phyloP scores from a whole-genome alignment of 495 filamentous ascomycete genomes.

The Trichoderma erinaceum region DNA sequence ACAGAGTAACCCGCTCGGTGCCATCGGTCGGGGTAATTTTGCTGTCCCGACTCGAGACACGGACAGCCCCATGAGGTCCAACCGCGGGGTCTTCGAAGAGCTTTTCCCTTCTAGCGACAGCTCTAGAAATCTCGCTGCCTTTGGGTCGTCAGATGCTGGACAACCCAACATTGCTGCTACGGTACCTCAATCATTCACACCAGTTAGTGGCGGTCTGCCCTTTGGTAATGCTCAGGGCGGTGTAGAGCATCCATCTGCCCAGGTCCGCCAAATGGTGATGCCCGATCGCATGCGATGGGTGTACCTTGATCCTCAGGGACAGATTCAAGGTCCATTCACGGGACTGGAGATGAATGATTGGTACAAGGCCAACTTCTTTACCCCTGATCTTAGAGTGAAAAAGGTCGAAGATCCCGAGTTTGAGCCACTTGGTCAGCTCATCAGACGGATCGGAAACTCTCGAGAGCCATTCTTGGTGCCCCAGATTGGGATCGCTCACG shows the following conservation, averaged over 20 bases:
- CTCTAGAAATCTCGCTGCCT: constrained; percentile 26
- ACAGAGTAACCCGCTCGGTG: constrained; percentile 46
- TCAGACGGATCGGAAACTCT: constrained; percentile 94
- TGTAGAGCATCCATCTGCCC: constrained; percentile 57
- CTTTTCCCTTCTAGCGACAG: constrained; percentile 38
- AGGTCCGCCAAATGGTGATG: constrained; percentile 96
- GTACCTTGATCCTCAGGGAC: constrained; percentile 89
- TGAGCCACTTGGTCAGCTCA: constrained; percentile 91
- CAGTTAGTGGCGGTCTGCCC: constrained; percentile 24
- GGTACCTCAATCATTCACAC: constrained; percentile 32
- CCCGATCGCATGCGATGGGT: constrained; percentile 98
- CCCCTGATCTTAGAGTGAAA: constrained; percentile 85
- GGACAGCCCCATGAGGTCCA: constrained; percentile 56
- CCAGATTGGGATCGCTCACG: constrained; percentile 89
- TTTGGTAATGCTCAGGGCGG: constrained; percentile 27
- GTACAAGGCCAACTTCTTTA: constrained; percentile 99
- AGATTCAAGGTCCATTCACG: constrained; percentile 88
- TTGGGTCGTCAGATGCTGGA: constrained; percentile 31
- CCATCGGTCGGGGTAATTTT: constrained; percentile 49
- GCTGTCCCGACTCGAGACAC: constrained; percentile 44
- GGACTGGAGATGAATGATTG: constrained; percentile 99
- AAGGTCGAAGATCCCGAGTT: constrained; percentile 89
- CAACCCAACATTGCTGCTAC: constrained; percentile 29
- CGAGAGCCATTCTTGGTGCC: constrained; percentile 95
- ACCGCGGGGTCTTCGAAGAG: constrained; percentile 53